Conservation (phyloP, 805 yeast genomes). For the Pichia nakasei region DNA sequence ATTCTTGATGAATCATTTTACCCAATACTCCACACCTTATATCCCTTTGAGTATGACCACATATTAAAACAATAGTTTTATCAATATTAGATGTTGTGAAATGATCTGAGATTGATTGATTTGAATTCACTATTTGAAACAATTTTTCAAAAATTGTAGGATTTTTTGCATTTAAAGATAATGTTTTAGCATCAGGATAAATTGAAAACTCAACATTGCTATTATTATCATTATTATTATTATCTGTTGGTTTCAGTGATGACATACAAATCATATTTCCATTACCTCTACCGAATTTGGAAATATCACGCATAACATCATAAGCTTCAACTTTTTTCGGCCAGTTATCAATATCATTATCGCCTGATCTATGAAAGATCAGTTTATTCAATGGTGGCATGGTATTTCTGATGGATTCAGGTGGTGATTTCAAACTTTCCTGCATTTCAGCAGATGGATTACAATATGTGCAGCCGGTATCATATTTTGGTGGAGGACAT, state of each 20-base stretch:
- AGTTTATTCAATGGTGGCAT: constrained; percentile 48
- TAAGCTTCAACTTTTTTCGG: constrained; percentile 42
- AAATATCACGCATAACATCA: constrained; percentile 28
- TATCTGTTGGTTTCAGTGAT: constrained; percentile 1
- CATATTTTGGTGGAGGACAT: constrained; percentile 45
- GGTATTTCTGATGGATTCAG: constrained; percentile 35
- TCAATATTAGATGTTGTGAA: constrained; percentile 5
- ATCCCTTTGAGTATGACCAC: constrained; percentile 63
- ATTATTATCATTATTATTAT: neutral
- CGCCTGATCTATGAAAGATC: constrained; percentile 41
- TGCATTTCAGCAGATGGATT: constrained; percentile 23
- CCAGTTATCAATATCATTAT: constrained; percentile 31
- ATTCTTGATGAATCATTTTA: constrained; percentile 46
- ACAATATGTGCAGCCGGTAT: constrained; percentile 60
- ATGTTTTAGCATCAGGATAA: constrained; percentile 8
- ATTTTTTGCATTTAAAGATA: neutral
- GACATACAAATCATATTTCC: constrained; percentile 9
- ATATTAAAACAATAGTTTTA: constrained; percentile 39
- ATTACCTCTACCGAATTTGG: constrained; percentile 8
- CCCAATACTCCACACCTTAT: constrained; percentile 61
- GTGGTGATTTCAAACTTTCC: constrained; percentile 4
- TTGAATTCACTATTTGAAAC: neutral
- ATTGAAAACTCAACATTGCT: constrained; percentile 2
- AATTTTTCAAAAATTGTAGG: neutral
- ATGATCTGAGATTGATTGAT: neutral